Base-by-base conservation (phyloP, 176 grass and related monocot genomes). In the Chrysopogon serrulatus region DNA sequence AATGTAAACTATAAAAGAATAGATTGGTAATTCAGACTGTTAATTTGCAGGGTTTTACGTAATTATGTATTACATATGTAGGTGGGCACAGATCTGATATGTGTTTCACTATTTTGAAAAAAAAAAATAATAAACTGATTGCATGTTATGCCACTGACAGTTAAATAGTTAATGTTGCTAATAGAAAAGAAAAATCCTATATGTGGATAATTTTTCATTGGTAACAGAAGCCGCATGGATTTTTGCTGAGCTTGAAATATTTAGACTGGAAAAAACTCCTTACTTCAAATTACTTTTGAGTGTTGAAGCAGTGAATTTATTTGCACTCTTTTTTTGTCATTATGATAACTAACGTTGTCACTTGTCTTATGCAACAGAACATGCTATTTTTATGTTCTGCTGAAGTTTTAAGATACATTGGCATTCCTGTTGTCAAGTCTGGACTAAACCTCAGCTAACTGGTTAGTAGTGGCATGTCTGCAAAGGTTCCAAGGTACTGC, bases 401-500 rank as follows among this genome's bases (percentile, higher is more conserved):
- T 47, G 30, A 47, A 30, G 17, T 70, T 75, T 49, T 36, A 54
- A 19, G 30, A 15, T 80, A 59, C n/a, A 68, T 5, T 17, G 13
- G 19, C 53, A 24, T 69, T 37, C 35, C 45, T 80, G 10, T 68
- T 48, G 39, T 80, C 26, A 8, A 61, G 5, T 76, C 80, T 60
- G 40, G 37, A 34, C 53, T 36, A 45, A 21, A 19, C 39, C 60
- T 12, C 61, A 80, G n/a, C 31, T 69, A 81, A 47, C 41, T 84
- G 37, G 61, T 40, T 47, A 33, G 18, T 39, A 40, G 34, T 77
- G 73, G 17, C 83, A 90, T 90, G 88, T 77, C 88, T 76, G 34
- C 51, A 27, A 90, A 86, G 62, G 33, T 77, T 27, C 44, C 71
- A 77, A 86, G 88, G 88, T 86, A 82, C 16, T 77, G 13, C 63